Percentiles rank a stretch among this genome's conserved stretches.
Evolutionary conservation across 192 early-diverging fungal species (phyloP).

Genomic region (Coemansia sp.): DNA sequence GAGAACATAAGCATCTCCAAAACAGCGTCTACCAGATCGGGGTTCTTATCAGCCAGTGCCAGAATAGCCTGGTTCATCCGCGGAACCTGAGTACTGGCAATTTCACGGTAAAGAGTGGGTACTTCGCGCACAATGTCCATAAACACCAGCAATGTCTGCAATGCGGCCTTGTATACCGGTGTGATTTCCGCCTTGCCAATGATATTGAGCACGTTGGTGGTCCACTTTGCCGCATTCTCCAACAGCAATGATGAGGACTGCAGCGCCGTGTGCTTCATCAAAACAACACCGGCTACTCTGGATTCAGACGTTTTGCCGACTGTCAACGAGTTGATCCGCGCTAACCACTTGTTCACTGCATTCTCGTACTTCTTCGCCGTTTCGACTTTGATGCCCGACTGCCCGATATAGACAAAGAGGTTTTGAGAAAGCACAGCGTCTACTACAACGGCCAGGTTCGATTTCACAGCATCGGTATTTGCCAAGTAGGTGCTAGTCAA

Average conservation of each 20-base stretch:
- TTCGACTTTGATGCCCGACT: conserved; percentile 10
- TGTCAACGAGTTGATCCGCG: conserved; percentile 44
- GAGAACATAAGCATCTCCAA: conserved; percentile 40
- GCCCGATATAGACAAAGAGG: conserved; percentile 28
- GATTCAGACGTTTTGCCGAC: conserved; percentile 37
- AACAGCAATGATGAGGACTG: conserved; percentile 39
- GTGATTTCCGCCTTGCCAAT: conserved; percentile 36
- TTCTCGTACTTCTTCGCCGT: conserved; percentile 33
- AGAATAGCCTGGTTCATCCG: conserved; percentile 52
- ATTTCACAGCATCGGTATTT: conserved; percentile 35
- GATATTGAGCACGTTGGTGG: conserved; percentile 27
- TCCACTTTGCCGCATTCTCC: conserved; percentile 49
- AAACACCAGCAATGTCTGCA: conserved; percentile 41
- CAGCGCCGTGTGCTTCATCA: conserved; percentile 49
- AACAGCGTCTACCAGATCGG: conserved; percentile 23
- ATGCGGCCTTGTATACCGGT: conserved; percentile 18
- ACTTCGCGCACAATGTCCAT: conserved; percentile 51
- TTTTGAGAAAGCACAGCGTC: conserved; percentile 47
- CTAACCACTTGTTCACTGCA: conserved; percentile 49
- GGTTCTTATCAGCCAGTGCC: conserved; percentile 35
- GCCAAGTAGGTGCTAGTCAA: conserved; percentile 50
- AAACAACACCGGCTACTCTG: conserved; percentile 42
- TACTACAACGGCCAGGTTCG: conserved; percentile 35
- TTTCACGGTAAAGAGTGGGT: conserved; percentile 41
- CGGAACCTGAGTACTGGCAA: conserved; percentile 40